A percentile compares a stretch with the other conserved stretches of the same genome.
Conservation (phyloP, 1,139 yeast species). For the Sugiyamaella grinbergsii region DNA sequence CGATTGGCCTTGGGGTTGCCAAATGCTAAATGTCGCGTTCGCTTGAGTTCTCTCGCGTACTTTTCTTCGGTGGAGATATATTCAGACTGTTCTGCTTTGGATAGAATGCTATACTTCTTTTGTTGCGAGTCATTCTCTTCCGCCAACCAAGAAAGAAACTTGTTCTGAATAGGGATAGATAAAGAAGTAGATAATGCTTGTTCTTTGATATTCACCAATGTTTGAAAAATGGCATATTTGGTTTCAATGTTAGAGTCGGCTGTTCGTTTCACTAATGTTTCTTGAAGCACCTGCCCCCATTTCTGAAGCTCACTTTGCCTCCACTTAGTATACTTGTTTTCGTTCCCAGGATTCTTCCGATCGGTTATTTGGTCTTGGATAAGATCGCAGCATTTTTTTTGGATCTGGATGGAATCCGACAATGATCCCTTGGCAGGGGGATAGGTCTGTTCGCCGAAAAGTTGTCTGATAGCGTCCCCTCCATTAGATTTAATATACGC, state of each 20-base stretch:
- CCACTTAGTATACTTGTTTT: conserved; percentile 23
- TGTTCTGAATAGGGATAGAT: conserved; percentile 31
- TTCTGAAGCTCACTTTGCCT: conserved; percentile 24
- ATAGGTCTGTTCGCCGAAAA: conserved; percentile 18
- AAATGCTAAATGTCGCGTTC: conserved; percentile 68
- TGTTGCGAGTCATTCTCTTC: conserved; percentile 43
- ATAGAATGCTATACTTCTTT: background rate
- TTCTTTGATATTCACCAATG: conserved; percentile 36
- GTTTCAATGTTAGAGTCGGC: conserved; percentile 19
- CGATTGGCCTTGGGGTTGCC: conserved; percentile 77
- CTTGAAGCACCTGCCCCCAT: conserved; percentile 31
- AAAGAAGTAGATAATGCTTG: conserved; percentile 22
- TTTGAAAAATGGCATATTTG: conserved; percentile 30
- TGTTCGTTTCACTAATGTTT: conserved; percentile 17
- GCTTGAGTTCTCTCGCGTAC: conserved; percentile 37
- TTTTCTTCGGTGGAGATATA: conserved; percentile 6
- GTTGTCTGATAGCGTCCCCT: conserved; percentile 28
- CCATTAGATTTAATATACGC: conserved; percentile 31
- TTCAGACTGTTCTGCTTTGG: conserved; percentile 38
- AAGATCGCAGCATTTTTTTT: conserved; percentile 18
- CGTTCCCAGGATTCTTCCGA: conserved; percentile 10
- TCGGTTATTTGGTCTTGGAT: conserved; percentile 22
- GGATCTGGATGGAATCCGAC: conserved; percentile 6
- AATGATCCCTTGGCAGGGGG: background rate
- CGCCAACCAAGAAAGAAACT: conserved; percentile 64